These are phyloP conservation scores for Botrytis fragariae DNA, from an alignment of 2,329 filamentous ascomycete genomes.

Conservation along the genomic window DNA sequence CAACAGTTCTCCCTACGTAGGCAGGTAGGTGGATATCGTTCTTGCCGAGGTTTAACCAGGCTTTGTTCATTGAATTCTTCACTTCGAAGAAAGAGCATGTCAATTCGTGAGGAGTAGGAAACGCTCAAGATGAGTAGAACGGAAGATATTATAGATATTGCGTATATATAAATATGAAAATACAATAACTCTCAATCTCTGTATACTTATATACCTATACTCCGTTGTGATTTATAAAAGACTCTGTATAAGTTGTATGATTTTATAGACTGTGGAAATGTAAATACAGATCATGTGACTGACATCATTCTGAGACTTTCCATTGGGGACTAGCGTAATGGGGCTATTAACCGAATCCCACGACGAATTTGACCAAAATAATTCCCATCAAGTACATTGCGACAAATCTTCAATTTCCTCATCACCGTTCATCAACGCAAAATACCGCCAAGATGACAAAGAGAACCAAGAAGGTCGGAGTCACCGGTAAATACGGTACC, in stretches of 20 bases:
- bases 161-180: not conserved
- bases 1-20: not conserved
- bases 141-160: not conserved
- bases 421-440: slow-evolving; percentile 35
- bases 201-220: not conserved
- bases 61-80: not conserved
- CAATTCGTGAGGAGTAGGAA: not conserved
- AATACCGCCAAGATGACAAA: slow-evolving; percentile 76
- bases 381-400: slow-evolving; percentile 26
- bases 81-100: not conserved
- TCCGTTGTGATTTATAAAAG: not conserved
- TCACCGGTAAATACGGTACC: slow-evolving; percentile 98
- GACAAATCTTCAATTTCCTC: slow-evolving; percentile 26
- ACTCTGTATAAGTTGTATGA: not conserved
- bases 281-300: not conserved
- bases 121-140: not conserved
- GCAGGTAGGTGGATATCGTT: not conserved
- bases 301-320: not conserved
- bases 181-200: not conserved
- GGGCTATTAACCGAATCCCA: slow-evolving; percentile 20
- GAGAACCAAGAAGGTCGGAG: slow-evolving; percentile 97
- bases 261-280: not conserved
- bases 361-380: slow-evolving; percentile 21
- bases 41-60: slow-evolving; percentile 2
- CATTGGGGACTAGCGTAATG: slow-evolving; percentile 16